Evolutionary conservation across 2,329 filamentous ascomycete species (phyloP).

Genomic region (Ceratocystis colombiana): DNA sequence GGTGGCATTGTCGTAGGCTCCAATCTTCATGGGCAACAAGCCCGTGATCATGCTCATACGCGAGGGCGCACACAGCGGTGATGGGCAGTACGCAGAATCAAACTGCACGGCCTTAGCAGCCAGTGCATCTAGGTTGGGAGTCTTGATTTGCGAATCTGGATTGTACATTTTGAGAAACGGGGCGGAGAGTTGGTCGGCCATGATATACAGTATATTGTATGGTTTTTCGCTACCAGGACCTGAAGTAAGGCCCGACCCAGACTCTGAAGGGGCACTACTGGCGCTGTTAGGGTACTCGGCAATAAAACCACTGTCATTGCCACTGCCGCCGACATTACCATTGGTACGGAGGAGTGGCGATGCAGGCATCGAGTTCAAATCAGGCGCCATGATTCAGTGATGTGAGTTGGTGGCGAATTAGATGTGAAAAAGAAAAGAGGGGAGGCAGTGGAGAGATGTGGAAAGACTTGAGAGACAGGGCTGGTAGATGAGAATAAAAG

Average conservation of each 20-base stretch:
- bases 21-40: conserved; percentile 82
- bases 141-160: conserved; percentile 77
- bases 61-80: conserved; percentile 82
- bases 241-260: conserved; percentile 25
- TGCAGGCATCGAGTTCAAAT: conserved; percentile 60
- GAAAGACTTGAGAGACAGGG: neutral
- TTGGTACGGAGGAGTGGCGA: conserved; percentile 36
- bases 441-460: neutral
- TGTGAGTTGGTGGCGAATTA: neutral
- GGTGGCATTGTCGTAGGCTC: conserved; percentile 82
- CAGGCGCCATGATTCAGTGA: conserved; percentile 50
- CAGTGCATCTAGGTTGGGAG: conserved; percentile 76
- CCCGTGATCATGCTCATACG: conserved; percentile 93
- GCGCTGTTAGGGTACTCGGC: neutral
- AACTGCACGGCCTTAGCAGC: conserved; percentile 78
- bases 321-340: conserved; percentile 27
- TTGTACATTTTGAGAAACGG: conserved; percentile 90
- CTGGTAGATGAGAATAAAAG: neutral
- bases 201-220: conserved; percentile 60
- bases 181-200: conserved; percentile 91
- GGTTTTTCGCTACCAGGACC: conserved; percentile 29
- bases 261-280: conserved; percentile 2
- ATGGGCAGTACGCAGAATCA: conserved; percentile 88
- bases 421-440: neutral
- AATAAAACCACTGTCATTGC: conserved; percentile 11